Evolutionary conservation across 23 red algal genomes (phyloP).

Genomic region (Cyanidioschyzon merolae): DNA sequence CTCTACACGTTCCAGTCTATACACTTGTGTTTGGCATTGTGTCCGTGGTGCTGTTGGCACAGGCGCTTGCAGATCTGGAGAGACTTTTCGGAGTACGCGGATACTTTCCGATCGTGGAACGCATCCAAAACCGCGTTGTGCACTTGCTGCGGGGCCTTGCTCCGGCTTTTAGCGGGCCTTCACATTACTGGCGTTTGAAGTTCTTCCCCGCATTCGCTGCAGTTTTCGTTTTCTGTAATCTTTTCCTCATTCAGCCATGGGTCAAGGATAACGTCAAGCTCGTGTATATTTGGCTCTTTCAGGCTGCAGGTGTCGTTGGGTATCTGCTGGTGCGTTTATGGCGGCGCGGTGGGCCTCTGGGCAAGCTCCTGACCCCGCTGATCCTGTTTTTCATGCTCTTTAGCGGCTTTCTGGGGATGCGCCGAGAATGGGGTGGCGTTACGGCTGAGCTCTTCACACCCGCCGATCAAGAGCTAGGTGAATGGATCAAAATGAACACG

Average conservation of each 20-base stretch:
- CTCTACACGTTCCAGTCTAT: not conserved
- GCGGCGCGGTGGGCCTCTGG: not conserved
- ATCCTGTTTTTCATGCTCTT: not conserved
- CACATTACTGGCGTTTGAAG: not conserved
- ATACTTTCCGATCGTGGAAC: not conserved
- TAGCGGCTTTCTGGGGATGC: constrained; percentile 12
- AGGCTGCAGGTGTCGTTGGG: not conserved
- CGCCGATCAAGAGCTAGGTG: not conserved
- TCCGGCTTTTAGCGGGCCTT: not conserved
- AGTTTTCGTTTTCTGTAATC: constrained; percentile 4
- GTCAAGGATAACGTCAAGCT: constrained; percentile 16
- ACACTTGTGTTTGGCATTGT: not conserved
- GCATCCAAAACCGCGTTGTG: not conserved
- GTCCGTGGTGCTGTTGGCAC: not conserved
- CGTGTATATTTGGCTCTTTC: constrained; percentile 14
- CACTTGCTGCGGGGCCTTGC: not conserved
- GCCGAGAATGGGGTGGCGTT: constrained; percentile 9
- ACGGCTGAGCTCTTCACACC: not conserved
- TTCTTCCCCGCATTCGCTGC: not conserved
- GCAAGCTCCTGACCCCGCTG: not conserved
- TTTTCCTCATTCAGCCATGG: not conserved
- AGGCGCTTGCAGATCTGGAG: constrained; percentile 4
- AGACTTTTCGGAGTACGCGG: not conserved
- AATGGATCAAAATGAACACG: constrained; percentile 8
- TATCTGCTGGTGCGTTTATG: constrained; percentile 6